Conservation (phyloP, 1,284 basidiomycete species). For the Amylostereum areolatum region DNA sequence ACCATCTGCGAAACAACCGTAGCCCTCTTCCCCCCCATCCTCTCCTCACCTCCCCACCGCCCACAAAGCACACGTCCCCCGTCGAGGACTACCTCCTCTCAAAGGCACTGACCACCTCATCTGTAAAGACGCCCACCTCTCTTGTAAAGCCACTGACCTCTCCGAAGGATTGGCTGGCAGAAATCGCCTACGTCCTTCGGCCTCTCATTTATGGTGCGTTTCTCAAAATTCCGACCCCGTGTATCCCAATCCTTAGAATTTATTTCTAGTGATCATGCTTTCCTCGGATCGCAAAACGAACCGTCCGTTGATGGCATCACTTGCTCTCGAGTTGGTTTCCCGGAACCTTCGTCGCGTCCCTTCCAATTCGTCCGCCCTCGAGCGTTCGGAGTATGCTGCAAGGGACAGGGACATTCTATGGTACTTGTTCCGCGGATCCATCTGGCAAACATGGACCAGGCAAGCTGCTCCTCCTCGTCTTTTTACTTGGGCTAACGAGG, state of each 20-base stretch:
- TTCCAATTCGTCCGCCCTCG: conserved; percentile 53
- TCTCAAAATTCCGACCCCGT: neutral
- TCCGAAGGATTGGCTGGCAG: conserved; percentile 68
- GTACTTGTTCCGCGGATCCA: conserved; percentile 84
- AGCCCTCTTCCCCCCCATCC: conserved; percentile 56
- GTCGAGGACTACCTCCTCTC: conserved; percentile 73
- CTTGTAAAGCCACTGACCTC: conserved; percentile 54
- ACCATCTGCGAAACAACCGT: conserved; percentile 74
- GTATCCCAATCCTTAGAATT: neutral
- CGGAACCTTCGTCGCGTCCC: conserved; percentile 63
- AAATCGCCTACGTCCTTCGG: conserved; percentile 58
- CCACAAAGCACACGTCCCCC: conserved; percentile 42
- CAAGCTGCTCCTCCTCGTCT: conserved; percentile 24
- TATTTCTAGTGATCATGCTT: conserved; percentile 24
- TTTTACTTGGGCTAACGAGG: neutral
- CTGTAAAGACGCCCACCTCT: conserved; percentile 61
- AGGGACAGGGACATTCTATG: conserved; percentile 78
- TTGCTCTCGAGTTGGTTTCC: conserved; percentile 60
- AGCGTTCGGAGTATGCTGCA: conserved; percentile 75
- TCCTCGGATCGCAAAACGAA: conserved; percentile 28
- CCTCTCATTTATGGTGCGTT: conserved; percentile 68
- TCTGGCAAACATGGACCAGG: conserved; percentile 86
- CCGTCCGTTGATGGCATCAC: conserved; percentile 50
- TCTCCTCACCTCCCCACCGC: conserved; percentile 48
- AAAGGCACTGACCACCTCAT: conserved; percentile 68